A percentile compares a stretch with the other conserved stretches of the same genome.
These are phyloP conservation scores for Taxawa tesnikishii DNA, from an alignment of 2,329 filamentous ascomycete genomes.

Conservation along the genomic window DNA sequence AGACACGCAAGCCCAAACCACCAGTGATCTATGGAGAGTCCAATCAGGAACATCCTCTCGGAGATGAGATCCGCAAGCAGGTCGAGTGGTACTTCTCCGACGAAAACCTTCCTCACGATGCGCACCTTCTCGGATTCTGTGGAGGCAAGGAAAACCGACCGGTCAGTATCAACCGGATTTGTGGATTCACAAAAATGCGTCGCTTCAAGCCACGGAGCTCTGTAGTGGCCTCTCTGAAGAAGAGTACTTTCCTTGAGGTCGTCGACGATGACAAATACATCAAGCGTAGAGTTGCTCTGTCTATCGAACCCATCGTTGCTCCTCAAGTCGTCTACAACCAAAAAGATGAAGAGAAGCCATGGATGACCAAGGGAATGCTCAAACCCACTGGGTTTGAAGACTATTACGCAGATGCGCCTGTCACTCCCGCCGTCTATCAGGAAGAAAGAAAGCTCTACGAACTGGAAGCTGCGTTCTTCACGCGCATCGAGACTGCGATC, in stretches of 20 bases:
- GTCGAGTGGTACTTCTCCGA: slow-evolving; percentile 40
- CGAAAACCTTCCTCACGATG: slow-evolving; percentile 31
- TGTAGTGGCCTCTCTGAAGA: slow-evolving; percentile 28
- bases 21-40: too few relatives aligned
- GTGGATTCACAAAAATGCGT: slow-evolving; percentile 34
- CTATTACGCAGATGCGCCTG: slow-evolving; percentile 66
- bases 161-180: slow-evolving; percentile 30
- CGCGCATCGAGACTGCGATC: slow-evolving; percentile 75
- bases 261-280: slow-evolving; percentile 28
- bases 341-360: slow-evolving; percentile 13
- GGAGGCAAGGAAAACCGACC: slow-evolving; percentile 27
- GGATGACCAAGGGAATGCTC: slow-evolving; percentile 28
- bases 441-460: slow-evolving; percentile 60
- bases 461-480: slow-evolving; percentile 32
- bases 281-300: slow-evolving; percentile 28
- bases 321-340: slow-evolving; percentile 14
- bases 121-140: slow-evolving; percentile 27
- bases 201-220: slow-evolving; percentile 24
- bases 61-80: slow-evolving; percentile 11
- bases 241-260: slow-evolving; percentile 29
- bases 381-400: slow-evolving; percentile 44
- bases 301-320: slow-evolving; percentile 11
- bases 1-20: too few relatives aligned
- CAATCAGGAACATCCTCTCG: slow-evolving; percentile 9
- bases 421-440: slow-evolving; percentile 56